Evolutionary conservation across 2,329 filamentous ascomycete species (phyloP), one percentile per base, ranked within the genome.

Genomic region (Helminthosporium solani): DNA sequence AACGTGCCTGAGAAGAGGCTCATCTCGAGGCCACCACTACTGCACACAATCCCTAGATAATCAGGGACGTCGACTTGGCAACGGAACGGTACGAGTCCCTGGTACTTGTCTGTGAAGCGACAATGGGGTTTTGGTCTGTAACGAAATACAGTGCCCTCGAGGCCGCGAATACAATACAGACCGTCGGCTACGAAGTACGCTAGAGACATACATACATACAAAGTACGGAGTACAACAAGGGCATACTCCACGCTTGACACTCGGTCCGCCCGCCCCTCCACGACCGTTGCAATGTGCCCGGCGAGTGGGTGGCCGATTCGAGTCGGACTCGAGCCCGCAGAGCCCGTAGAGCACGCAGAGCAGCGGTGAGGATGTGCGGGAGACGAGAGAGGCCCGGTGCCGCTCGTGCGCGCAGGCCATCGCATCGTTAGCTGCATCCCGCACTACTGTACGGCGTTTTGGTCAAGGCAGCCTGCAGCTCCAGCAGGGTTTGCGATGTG

Each of bases 1-100:
- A 14, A 14, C 28, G 34, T 37, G n/a, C 34, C 34, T 37, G 18
- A 21, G 18, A 37, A 19, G 33, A 37, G 21, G 47, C 34, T 40
- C 44, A 20, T 36, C 23, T 37, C 11, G 44, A 47, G 41, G 42
- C n/a, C 50, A 46, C 52, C 56, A 51, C 49, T 28, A 53, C 51
- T 52, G 57, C 60, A 62, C 46, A 58, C 50, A 57, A 61, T 39
- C 9, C 7, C 15, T 7, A 21, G 8, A 9, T 6, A 51, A 52
- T 20, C 45, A n/a, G 43, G 55, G 57, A 54, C 52, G 47, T 49
- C 52, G 48, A 9, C 60, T 64, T 58, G 60, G 60, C 60, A 63
- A 61, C 54, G 49, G 56, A 53, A 50, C 42, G n/a, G 40, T 4
- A 21, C 19, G 18, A 7, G 19, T 37, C 34, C 18, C 34, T 19